These are phyloP conservation scores for Penicillium lagena DNA, from an alignment of 495 filamentous ascomycete species.

Conservation along the genomic window DNA sequence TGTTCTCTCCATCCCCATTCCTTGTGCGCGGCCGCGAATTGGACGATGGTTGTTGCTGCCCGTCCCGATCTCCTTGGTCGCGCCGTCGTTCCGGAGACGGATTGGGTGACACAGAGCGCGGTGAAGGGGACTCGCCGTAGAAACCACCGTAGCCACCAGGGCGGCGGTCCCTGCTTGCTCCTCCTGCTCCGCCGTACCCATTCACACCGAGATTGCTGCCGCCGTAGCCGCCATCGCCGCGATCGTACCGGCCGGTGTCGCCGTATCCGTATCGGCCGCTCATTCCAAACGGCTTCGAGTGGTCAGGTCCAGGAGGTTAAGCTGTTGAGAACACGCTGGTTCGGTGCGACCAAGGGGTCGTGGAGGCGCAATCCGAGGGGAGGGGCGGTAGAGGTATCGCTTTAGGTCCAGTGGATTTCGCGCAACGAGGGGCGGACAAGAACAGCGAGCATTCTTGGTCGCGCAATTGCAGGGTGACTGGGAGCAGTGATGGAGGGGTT, in stretches of 20 bases:
- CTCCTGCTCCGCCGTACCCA: slow-evolving; percentile 24
- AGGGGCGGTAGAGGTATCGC: neutral
- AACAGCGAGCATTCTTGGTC: slow-evolving; percentile 15
- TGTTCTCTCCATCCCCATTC: slow-evolving; percentile 20
- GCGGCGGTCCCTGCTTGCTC: slow-evolving; percentile 24
- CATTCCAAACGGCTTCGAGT: slow-evolving; percentile 23
- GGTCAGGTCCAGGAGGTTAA: neutral
- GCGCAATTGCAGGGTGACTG: neutral
- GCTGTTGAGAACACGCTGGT: neutral
- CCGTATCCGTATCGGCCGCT: slow-evolving; percentile 36
- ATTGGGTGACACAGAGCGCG: slow-evolving; percentile 16
- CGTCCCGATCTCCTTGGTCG: slow-evolving; percentile 30
- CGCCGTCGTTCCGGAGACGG: slow-evolving; percentile 32
- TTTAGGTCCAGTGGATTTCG: slow-evolving; percentile 12
- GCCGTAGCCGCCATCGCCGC: slow-evolving; percentile 31
- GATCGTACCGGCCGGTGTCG: slow-evolving; percentile 32
- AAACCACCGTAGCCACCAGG: slow-evolving; percentile 44
- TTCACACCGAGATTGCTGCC: slow-evolving; percentile 25
- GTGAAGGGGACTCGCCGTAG: slow-evolving; percentile 28
- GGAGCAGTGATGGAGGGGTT: slow-evolving; percentile 1
- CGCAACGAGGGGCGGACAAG: slow-evolving; percentile 3
- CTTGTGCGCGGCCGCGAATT: slow-evolving; percentile 32
- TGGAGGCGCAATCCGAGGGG: slow-evolving; percentile 3
- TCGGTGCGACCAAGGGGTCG: slow-evolving; percentile 14
- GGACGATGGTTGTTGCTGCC: slow-evolving; percentile 21